Conservation (phyloP, 2,329 filamentous ascomycete species). For the Verticillium tricorpus region DNA sequence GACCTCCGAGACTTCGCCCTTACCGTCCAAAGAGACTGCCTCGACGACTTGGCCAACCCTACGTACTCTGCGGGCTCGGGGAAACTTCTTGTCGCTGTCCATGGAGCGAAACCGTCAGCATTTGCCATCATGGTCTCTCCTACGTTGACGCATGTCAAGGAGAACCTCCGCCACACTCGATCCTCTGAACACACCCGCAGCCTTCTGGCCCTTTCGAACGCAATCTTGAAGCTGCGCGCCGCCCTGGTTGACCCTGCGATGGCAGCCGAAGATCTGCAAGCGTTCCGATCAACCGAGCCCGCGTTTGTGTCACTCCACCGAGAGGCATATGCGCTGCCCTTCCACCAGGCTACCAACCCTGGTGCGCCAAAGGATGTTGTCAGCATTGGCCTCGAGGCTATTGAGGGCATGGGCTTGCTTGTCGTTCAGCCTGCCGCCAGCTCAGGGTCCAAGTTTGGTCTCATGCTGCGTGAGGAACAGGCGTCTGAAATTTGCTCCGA, state of each 20-base stretch:
- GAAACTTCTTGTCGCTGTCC: constrained; percentile 45
- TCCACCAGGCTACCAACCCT: constrained; percentile 23
- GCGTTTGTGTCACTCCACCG: constrained; percentile 38
- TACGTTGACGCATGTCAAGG: constrained; percentile 43
- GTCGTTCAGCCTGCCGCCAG: constrained; percentile 31
- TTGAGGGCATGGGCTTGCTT: constrained; percentile 41
- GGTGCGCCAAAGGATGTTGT: constrained; percentile 30
- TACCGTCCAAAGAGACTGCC: constrained; percentile 47
- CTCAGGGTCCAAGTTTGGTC: constrained; percentile 6
- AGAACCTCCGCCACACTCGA: constrained; percentile 46
- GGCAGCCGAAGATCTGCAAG: constrained; percentile 28
- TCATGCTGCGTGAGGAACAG: constrained; percentile 26
- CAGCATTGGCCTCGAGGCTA: constrained; percentile 37
- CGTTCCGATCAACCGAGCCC: constrained; percentile 27
- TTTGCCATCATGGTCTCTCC: constrained; percentile 45
- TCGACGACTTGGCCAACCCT: constrained; percentile 47
- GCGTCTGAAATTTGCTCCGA: constrained; percentile 31
- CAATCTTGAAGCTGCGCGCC: constrained; percentile 42
- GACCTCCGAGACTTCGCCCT: constrained; percentile 41
- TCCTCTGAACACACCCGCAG: constrained; percentile 46
- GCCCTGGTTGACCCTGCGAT: constrained; percentile 29
- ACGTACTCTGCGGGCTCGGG: constrained; percentile 49
- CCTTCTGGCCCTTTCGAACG: constrained; percentile 45
- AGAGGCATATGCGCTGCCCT: constrained; percentile 34
- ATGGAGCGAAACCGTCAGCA: constrained; percentile 41